Evolutionary conservation across 768 basidiomycete genomes (phyloP).

Genomic region (Pulveroboletus sp.): DNA sequence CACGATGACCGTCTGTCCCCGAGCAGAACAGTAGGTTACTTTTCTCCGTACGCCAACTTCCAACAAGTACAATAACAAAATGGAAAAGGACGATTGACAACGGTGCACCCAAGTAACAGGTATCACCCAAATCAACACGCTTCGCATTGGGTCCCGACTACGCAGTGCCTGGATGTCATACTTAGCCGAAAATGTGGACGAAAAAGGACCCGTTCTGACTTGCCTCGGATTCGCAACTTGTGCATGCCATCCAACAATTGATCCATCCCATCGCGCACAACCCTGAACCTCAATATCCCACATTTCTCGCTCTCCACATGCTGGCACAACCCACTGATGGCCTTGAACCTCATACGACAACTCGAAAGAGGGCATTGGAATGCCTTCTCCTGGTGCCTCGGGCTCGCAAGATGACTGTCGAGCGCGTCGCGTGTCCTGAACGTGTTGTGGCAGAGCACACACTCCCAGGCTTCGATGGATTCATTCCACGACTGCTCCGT

Average conservation of each 20-base stretch:
- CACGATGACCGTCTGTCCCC: too few relatives aligned
- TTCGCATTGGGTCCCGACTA: too few relatives aligned
- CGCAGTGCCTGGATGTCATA: neutral
- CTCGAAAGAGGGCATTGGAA: constrained; percentile 52
- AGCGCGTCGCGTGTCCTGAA: constrained; percentile 43
- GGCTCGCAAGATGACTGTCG: constrained; percentile 65
- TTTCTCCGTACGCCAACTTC: too few relatives aligned
- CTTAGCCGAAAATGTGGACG: neutral
- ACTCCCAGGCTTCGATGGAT: constrained; percentile 53
- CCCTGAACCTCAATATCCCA: constrained; percentile 35
- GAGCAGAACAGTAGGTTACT: too few relatives aligned
- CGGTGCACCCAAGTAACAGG: too few relatives aligned
- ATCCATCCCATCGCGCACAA: constrained; percentile 40
- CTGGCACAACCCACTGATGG: constrained; percentile 52
- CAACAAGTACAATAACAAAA: too few relatives aligned
- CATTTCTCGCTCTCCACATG: too few relatives aligned
- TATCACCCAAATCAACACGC: too few relatives aligned
- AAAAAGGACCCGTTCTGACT: too few relatives aligned
- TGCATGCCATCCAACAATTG: constrained; percentile 24
- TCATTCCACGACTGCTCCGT: constrained; percentile 43
- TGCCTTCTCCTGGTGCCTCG: constrained; percentile 49
- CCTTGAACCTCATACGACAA: constrained; percentile 44
- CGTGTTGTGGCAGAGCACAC: constrained; percentile 54
- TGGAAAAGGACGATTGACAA: too few relatives aligned
- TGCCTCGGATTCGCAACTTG: constrained; percentile 5